Percentiles rank a stretch among this genome's conserved stretches.
phyloP scores from a whole-genome alignment of 306 rosid species.

The Mimosa bimucronata region DNA sequence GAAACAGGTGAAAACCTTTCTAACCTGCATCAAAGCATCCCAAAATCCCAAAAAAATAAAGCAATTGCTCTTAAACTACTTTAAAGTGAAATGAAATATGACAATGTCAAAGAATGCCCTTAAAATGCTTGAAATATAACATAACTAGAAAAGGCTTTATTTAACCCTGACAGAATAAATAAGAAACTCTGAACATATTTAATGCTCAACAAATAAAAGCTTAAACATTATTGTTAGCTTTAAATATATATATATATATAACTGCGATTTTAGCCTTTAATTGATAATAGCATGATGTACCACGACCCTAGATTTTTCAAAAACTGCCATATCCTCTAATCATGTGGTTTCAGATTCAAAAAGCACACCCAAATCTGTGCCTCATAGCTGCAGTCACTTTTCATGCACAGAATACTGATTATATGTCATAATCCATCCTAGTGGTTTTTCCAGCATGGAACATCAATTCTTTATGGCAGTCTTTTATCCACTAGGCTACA shows the following conservation, averaged over 20 bases:
- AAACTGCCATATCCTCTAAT: not conserved
- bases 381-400: not conserved
- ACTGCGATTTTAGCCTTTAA: not conserved
- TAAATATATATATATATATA: not conserved
- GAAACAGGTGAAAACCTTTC: conserved; percentile 12
- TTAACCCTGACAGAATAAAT: not conserved
- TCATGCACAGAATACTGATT: not conserved
- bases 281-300: not conserved
- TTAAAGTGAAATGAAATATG: not conserved
- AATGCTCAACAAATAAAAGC: not conserved
- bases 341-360: not conserved
- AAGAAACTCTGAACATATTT: not conserved
- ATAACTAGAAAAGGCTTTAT: not conserved
- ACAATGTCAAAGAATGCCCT: not conserved
- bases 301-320: not conserved
- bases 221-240: not conserved
- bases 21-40: not conserved
- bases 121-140: not conserved
- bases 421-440: not conserved
- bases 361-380: not conserved
- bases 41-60: not conserved
- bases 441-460: not conserved
- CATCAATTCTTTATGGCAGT: no score
- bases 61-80: not conserved
- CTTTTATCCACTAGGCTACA: no score